Evolutionary conservation across 2,329 filamentous ascomycete genomes (phyloP).

Genomic region (Calonectria hawksworthii): DNA sequence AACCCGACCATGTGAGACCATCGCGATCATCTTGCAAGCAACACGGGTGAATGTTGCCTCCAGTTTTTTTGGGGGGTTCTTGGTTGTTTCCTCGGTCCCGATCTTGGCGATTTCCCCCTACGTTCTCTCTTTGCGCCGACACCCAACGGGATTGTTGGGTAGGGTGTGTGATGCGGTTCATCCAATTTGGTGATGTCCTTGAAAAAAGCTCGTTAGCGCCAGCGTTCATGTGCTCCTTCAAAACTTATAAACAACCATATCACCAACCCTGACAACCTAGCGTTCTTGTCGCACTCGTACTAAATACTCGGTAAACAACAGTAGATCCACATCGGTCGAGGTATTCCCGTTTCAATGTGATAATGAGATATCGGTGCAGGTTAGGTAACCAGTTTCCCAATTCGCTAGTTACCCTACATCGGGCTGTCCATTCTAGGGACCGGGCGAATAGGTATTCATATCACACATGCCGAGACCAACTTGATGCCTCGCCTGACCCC

Average conservation of each 20-base stretch:
- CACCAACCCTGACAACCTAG: background rate
- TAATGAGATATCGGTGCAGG: background rate
- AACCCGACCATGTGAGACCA: background rate
- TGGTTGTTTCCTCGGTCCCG: background rate
- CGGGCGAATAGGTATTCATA: background rate
- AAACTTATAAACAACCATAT: background rate
- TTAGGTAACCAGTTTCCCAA: background rate
- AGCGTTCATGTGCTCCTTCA: background rate
- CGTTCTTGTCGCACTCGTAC: background rate
- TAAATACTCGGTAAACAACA: background rate
- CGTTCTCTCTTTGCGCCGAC: background rate
- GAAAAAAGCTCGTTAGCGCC: background rate
- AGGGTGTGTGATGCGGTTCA: background rate
- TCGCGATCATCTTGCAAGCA: background rate
- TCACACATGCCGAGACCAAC: background rate
- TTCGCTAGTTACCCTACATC: constrained; percentile 5
- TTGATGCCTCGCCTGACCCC: background rate
- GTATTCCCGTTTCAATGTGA: background rate
- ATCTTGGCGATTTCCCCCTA: background rate
- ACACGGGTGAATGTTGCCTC: too few species aligned
- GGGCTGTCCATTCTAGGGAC: background rate
- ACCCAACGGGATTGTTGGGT: background rate
- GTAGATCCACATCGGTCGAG: constrained; percentile 2
- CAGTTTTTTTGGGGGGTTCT: background rate
- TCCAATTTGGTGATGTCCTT: constrained; percentile 1